These are phyloP conservation scores for Sclerotinia sclerotiorum DNA, from an alignment of 2,329 filamentous ascomycete species.

Conservation along the genomic window DNA sequence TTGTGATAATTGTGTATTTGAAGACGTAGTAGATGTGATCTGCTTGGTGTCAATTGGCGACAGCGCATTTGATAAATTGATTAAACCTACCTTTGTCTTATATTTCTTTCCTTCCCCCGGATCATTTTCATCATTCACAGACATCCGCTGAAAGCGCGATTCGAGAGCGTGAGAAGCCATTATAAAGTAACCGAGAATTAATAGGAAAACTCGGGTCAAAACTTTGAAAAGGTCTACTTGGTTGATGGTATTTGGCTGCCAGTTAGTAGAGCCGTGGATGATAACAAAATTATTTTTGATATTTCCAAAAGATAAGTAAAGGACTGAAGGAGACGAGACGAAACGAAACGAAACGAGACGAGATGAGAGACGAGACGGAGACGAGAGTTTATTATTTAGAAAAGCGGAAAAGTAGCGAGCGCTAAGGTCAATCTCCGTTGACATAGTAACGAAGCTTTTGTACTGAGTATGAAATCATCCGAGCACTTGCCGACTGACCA, in stretches of 20 bases:
- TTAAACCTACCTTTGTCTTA: conserved; percentile 71
- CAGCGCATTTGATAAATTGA: conserved; percentile 23
- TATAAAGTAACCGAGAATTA: not conserved
- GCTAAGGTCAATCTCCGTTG: conserved; percentile 8
- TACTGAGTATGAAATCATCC: too few species aligned
- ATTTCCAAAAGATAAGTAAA: not conserved
- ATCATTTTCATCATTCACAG: conserved; percentile 86
- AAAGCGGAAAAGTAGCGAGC: conserved; percentile 2
- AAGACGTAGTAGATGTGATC: conserved; percentile 36
- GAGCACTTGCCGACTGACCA: too few species aligned
- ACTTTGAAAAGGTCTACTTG: not conserved
- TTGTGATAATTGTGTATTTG: conserved; percentile 45
- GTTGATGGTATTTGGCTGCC: not conserved
- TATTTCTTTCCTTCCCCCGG: conserved; percentile 54
- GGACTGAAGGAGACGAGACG: not conserved
- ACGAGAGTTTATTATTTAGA: conserved; percentile 12
- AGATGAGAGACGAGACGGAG: not conserved
- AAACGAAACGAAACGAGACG: not conserved
- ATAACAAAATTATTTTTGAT: not conserved
- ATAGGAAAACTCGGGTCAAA: not conserved
- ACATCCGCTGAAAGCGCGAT: conserved; percentile 84
- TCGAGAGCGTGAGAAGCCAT: conserved; percentile 81
- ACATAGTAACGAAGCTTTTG: conserved; percentile 7
- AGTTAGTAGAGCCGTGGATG: conserved; percentile 28
- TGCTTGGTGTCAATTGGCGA: conserved; percentile 42